Base-by-base conservation (phyloP, 2,329 filamentous ascomycete species). In the Talaromyces marneffei region DNA sequence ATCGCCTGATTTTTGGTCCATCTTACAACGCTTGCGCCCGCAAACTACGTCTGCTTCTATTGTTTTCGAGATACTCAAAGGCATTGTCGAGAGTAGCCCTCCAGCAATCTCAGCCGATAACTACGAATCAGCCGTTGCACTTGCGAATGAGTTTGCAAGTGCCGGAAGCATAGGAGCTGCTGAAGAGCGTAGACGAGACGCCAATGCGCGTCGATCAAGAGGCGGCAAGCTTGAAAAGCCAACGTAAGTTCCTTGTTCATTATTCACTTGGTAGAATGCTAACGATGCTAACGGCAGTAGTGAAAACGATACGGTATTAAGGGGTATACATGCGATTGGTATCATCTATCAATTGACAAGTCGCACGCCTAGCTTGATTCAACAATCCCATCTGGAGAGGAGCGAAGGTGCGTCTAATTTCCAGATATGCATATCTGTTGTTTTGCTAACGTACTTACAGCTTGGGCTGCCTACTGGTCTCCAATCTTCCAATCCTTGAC, bases 401-500 rank as follows among this genome's bases (percentile, higher is more conserved):
- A 90, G 83, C 62, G 90, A 96, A 82, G 89, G 89, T 90, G 33
- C 29, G 61, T 59, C 1, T 40, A 20, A 2, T 18, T 12, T 29
- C 23, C 25, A 57, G 64, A 67, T 9, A 35, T n/a, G 10, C n/a
- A 50, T 57, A 10, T 33, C 25, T 10, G 12, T 25, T 9, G 9
- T 14, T 67, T 42, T 63, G 67, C 54, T 60, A n/a, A 33, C 52
- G n/a, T 65, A 18, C 31, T 35, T 9, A 27, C 33, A 90, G 94
- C 94, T 14, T 99, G 94, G 94, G 92, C 91, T 56, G 91, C 94
- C 8, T 99, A 99, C 74, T 99, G 94, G 94, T 87, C 92, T 14
- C 94, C 93, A 1, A 92, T 99, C 27, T 94, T 99, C 75, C 86
- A 91, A 67, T 90, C 91, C 5, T 79, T 99, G 18, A 94, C 90